Evolutionary conservation across 2,329 filamentous ascomycete genomes (phyloP).

Genomic region (Phaeoacremonium minimum): DNA sequence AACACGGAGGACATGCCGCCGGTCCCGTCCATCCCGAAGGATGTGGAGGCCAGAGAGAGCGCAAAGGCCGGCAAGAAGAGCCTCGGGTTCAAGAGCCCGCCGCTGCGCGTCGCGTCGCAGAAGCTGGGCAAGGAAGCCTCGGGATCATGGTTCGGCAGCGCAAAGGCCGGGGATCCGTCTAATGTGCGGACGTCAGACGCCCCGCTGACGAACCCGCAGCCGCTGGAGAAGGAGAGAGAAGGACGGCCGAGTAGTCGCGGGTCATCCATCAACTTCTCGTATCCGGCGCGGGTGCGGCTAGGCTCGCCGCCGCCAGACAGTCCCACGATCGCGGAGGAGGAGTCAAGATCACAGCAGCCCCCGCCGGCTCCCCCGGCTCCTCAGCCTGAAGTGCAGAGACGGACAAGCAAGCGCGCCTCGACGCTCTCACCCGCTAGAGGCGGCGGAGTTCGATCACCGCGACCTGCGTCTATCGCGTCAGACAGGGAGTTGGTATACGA

Average conservation of each 20-base stretch:
- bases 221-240: slow-evolving; percentile 14
- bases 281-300: slow-evolving; percentile 40
- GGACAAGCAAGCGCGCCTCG: slow-evolving; percentile 13
- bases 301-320: slow-evolving; percentile 29
- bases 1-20: slow-evolving; percentile 56
- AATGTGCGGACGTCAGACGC: slow-evolving; percentile 42
- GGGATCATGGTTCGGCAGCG: slow-evolving; percentile 45
- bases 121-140: slow-evolving; percentile 34
- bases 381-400: too few relatives aligned
- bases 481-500: slow-evolving; percentile 54
- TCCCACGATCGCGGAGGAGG: slow-evolving; percentile 4
- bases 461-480: slow-evolving; percentile 19
- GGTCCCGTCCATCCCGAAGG: slow-evolving; percentile 67
- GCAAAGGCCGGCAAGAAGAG: slow-evolving; percentile 19
- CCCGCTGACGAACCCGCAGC: slow-evolving; percentile 23
- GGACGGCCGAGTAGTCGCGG: slow-evolving; percentile 37
- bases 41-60: slow-evolving; percentile 20
- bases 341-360: slow-evolving; percentile 2
- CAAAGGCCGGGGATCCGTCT: slow-evolving; percentile 34
- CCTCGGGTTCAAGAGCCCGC: slow-evolving; percentile 32
- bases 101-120: slow-evolving; percentile 50
- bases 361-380: slow-evolving; percentile 3
- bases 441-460: slow-evolving; percentile 15
- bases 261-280: slow-evolving; percentile 55
- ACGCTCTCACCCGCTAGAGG: slow-evolving; percentile 17